Percentiles rank a stretch among this genome's conserved stretches.
These are phyloP conservation scores for Phytopythium vexans DNA, from an alignment of 352 stramenopile genomes.

Conservation along the genomic window DNA sequence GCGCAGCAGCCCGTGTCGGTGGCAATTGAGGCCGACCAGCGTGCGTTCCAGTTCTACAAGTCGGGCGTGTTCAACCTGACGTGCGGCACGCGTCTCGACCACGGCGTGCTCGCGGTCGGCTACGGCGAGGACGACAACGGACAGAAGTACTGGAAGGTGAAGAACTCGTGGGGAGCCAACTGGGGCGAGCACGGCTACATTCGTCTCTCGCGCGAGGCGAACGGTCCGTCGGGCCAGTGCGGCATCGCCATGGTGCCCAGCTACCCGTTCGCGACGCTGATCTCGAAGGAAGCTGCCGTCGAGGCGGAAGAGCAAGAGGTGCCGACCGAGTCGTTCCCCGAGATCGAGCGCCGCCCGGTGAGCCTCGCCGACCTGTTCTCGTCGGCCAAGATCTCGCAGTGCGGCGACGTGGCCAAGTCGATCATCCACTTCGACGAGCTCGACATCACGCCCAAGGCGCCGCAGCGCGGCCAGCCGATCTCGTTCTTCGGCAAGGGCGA, in stretches of 20 bases:
- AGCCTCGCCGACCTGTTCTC: slow-evolving; percentile 44
- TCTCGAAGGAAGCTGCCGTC: slow-evolving; percentile 18
- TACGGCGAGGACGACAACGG: slow-evolving; percentile 91
- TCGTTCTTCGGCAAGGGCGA: slow-evolving; percentile 67
- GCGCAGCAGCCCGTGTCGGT: slow-evolving; percentile 92
- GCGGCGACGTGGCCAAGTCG: slow-evolving; percentile 59
- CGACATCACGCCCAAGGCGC: slow-evolving; percentile 54
- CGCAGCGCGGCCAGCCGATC: slow-evolving; percentile 76
- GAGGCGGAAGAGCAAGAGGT: background rate
- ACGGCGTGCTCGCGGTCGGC: slow-evolving; percentile 95
- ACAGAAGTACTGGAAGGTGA: slow-evolving; percentile 93
- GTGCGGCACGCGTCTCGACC: slow-evolving; percentile 93
- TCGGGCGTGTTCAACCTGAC: slow-evolving; percentile 85
- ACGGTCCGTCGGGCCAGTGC: slow-evolving; percentile 45
- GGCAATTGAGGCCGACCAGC: slow-evolving; percentile 93
- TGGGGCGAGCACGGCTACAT: slow-evolving; percentile 96
- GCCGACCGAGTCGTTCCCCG: slow-evolving; percentile 24
- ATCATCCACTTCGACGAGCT: slow-evolving; percentile 69
- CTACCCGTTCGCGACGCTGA: slow-evolving; percentile 57
- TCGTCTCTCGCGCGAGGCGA: slow-evolving; percentile 74
- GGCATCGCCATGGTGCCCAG: slow-evolving; percentile 74
- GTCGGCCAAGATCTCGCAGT: slow-evolving; percentile 78
- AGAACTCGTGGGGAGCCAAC: slow-evolving; percentile 95
- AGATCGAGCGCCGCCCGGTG: slow-evolving; percentile 19
- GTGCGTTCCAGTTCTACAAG: slow-evolving; percentile 96